phyloP scores from a whole-genome alignment of 2,329 filamentous ascomycete species.

The Scedosporium boydii region DNA sequence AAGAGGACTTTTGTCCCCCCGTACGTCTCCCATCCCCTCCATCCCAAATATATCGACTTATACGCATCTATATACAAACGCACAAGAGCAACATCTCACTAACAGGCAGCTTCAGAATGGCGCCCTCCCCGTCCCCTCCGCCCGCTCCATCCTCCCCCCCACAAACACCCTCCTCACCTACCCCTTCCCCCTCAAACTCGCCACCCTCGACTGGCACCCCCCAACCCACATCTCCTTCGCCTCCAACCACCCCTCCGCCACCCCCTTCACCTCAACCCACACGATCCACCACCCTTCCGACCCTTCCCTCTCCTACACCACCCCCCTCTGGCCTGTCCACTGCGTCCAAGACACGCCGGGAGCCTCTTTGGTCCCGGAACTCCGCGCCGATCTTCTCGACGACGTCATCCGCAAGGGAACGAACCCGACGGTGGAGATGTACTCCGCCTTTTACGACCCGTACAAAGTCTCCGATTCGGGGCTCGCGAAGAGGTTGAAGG shows the following conservation, averaged over 20 bases:
- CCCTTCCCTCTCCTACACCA: conserved; percentile 50
- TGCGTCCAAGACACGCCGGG: conserved; percentile 71
- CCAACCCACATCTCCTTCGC: conserved; percentile 80
- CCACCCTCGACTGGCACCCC: conserved; percentile 92
- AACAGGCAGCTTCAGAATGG: conserved; percentile 51
- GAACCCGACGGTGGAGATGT: conserved; percentile 75
- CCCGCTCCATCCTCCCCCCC: conserved; percentile 56
- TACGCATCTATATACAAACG: conserved; percentile 6
- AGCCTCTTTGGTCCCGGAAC: conserved; percentile 62
- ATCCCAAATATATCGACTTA: conserved; percentile 1
- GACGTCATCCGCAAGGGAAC: conserved; percentile 68
- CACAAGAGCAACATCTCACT: conserved; percentile 14
- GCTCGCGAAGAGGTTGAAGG: conserved; percentile 48
- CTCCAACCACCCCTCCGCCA: conserved; percentile 59
- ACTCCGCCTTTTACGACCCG: conserved; percentile 80
- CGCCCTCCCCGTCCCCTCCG: conserved; percentile 69
- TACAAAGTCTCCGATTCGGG: conserved; percentile 58
- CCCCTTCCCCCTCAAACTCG: conserved; percentile 65
- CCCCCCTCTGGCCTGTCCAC: conserved; percentile 80
- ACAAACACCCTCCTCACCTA: conserved; percentile 68
- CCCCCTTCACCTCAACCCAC: conserved; percentile 56
- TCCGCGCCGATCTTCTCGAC: conserved; percentile 53
- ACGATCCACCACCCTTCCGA: conserved; percentile 60
- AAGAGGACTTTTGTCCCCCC: conserved; percentile 91
- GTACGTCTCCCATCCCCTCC: conserved; percentile 32